Evolutionary conservation across 2,329 filamentous ascomycete genomes (phyloP).

Genomic region (Diaporthe citri): DNA sequence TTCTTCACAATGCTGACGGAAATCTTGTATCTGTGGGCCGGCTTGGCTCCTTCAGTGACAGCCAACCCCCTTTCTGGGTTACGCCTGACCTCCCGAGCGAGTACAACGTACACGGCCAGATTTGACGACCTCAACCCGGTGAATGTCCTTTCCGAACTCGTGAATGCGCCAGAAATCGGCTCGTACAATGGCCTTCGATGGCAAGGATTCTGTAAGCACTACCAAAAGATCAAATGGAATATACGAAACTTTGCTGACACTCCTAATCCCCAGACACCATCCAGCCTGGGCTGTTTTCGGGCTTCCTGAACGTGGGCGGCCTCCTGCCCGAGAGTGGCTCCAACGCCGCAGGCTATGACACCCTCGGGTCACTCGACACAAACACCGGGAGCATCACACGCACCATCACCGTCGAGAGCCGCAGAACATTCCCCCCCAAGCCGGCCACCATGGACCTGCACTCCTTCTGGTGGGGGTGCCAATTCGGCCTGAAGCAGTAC

Average conservation of each 20-base stretch:
- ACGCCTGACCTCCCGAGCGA: background rate
- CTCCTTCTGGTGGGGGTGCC: conserved; percentile 1
- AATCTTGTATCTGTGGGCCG: background rate
- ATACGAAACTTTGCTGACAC: background rate
- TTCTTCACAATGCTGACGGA: background rate
- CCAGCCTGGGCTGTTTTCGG: background rate
- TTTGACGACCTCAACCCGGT: background rate
- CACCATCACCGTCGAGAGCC: background rate
- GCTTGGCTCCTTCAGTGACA: background rate
- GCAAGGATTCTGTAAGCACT: conserved; percentile 1
- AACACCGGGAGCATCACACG: background rate
- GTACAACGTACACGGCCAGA: background rate
- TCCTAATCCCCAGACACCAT: background rate
- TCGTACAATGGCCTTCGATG: conserved; percentile 1
- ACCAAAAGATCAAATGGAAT: background rate
- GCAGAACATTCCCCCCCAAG: too few relatives aligned
- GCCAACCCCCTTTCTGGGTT: background rate
- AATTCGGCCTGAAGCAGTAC: conserved; percentile 6
- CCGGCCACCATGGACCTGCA: background rate
- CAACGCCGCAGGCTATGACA: conserved; percentile 1
- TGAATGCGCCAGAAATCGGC: conserved; percentile 2
- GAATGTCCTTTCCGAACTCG: background rate
- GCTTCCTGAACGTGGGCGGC: background rate
- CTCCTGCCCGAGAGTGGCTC: background rate
- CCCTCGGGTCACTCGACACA: conserved; percentile 10